Evolutionary conservation across 2,329 filamentous ascomycete species (phyloP).

Genomic region (Xylariaceae sp.): DNA sequence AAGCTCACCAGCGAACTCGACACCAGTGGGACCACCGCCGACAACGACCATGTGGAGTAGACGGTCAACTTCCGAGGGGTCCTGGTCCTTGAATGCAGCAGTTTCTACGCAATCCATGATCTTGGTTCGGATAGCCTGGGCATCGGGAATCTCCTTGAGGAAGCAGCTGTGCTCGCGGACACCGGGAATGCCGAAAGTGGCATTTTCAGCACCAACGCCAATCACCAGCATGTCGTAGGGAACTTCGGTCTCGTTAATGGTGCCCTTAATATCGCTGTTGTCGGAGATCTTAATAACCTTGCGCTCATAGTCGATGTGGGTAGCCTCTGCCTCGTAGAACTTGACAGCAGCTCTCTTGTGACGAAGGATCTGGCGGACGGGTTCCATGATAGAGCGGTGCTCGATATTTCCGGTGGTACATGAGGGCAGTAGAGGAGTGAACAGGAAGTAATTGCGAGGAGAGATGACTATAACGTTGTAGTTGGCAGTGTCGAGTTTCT

Average conservation of each 20-base stretch:
- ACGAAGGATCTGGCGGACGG: slow-evolving; percentile 89
- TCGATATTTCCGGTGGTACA: slow-evolving; percentile 97
- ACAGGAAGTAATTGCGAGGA: slow-evolving; percentile 98
- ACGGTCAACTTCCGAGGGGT: slow-evolving; percentile 80
- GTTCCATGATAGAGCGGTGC: slow-evolving; percentile 99
- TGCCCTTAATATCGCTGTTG: slow-evolving; percentile 87
- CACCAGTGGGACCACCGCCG: slow-evolving; percentile 90
- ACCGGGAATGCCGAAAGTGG: slow-evolving; percentile 95
- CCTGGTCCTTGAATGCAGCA: slow-evolving; percentile 95
- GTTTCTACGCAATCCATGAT: slow-evolving; percentile 99
- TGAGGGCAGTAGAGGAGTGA: slow-evolving; percentile 93
- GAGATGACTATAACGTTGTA: slow-evolving; percentile 99
- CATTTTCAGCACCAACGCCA: slow-evolving; percentile 96
- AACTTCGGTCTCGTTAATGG: slow-evolving; percentile 77
- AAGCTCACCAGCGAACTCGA: slow-evolving; percentile 96
- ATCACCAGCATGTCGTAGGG: slow-evolving; percentile 98
- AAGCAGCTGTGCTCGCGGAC: slow-evolving; percentile 95
- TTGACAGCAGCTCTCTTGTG: slow-evolving; percentile 91
- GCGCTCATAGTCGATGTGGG: slow-evolving; percentile 88
- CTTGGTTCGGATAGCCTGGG: slow-evolving; percentile 92
- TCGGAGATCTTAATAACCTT: slow-evolving; percentile 87
- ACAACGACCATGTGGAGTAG: slow-evolving; percentile 97
- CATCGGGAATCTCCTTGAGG: slow-evolving; percentile 96
- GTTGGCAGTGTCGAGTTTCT: slow-evolving; percentile 98
- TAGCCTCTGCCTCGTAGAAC: slow-evolving; percentile 97